Conservation (phyloP, 2,329 filamentous ascomycete genomes). For the Stenocarpella maydis region DNA sequence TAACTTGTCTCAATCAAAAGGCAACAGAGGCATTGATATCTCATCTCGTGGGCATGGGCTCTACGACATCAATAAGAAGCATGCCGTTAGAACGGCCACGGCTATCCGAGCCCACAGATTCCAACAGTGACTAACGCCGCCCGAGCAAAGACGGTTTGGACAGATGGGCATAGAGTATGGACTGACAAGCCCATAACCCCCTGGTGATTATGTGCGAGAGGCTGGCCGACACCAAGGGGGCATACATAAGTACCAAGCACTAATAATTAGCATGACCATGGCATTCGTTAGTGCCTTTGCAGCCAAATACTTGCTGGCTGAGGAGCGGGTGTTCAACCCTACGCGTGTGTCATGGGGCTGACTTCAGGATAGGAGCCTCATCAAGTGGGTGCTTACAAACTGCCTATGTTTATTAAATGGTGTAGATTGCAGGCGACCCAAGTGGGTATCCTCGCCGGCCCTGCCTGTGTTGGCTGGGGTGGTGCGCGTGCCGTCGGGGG, state of each 20-base stretch:
- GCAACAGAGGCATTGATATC: not conserved
- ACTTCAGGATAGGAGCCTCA: not conserved
- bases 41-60: not conserved
- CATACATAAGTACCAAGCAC: not conserved
- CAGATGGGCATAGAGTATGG: not conserved
- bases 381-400: too few species aligned
- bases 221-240: not conserved
- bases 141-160: too few species aligned
- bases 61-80: constrained; percentile 1
- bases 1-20: constrained; percentile 14
- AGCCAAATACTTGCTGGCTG: not conserved
- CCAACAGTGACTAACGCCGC: not conserved
- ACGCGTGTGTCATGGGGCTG: too few species aligned
- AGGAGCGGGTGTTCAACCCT: not conserved
- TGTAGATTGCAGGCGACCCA: not conserved
- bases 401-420: too few species aligned
- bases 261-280: not conserved
- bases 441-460: constrained; percentile 1
- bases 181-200: not conserved
- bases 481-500: not conserved
- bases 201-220: not conserved
- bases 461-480: not conserved
- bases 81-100: not conserved
- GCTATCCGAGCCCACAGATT: not conserved
- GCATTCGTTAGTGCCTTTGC: not conserved